A percentile compares a stretch with the other conserved stretches of the same genome.
These are phyloP conservation scores for Apiospora kogelbergensis DNA, from an alignment of 2,329 filamentous ascomycete species.

Conservation along the genomic window DNA sequence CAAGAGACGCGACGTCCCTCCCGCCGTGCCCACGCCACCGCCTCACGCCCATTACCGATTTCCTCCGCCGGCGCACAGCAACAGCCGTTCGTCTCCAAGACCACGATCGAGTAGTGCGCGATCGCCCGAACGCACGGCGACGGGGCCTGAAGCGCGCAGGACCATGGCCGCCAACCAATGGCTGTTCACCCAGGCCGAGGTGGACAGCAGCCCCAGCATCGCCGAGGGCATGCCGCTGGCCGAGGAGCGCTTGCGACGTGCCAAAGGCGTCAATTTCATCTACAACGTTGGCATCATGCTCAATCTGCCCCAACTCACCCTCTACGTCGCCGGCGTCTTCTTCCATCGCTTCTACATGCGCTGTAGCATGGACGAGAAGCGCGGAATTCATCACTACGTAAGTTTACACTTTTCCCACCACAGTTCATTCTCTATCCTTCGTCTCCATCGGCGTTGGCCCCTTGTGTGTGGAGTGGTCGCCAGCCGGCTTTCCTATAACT, in stretches of 20 bases:
- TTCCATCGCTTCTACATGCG: slow-evolving; percentile 97
- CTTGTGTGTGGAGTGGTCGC: not conserved
- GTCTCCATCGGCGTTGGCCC: not conserved
- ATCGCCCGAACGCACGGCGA: slow-evolving; percentile 41
- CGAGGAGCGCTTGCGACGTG: slow-evolving; percentile 77
- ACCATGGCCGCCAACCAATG: slow-evolving; percentile 63
- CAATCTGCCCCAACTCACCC: slow-evolving; percentile 86
- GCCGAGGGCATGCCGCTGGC: slow-evolving; percentile 75
- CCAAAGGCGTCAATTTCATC: slow-evolving; percentile 96
- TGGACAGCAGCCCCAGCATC: slow-evolving; percentile 79
- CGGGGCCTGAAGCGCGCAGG: slow-evolving; percentile 30
- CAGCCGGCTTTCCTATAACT: not conserved
- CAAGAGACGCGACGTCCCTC: slow-evolving; percentile 56
- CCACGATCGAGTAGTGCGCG: slow-evolving; percentile 42
- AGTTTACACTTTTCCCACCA: slow-evolving; percentile 30
- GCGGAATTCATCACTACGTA: slow-evolving; percentile 86
- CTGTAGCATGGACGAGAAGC: slow-evolving; percentile 66
- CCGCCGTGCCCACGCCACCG: slow-evolving; percentile 62
- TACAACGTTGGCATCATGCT: slow-evolving; percentile 90
- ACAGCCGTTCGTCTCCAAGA: slow-evolving; percentile 25
- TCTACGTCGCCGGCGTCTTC: slow-evolving; percentile 90
- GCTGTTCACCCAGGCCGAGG: slow-evolving; percentile 84
- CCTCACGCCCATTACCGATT: slow-evolving; percentile 35
- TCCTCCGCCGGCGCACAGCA: not conserved
- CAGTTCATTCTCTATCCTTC: not conserved